Base-by-base conservation (phyloP, 441 rosid genomes). In the Aleurites moluccanus region DNA sequence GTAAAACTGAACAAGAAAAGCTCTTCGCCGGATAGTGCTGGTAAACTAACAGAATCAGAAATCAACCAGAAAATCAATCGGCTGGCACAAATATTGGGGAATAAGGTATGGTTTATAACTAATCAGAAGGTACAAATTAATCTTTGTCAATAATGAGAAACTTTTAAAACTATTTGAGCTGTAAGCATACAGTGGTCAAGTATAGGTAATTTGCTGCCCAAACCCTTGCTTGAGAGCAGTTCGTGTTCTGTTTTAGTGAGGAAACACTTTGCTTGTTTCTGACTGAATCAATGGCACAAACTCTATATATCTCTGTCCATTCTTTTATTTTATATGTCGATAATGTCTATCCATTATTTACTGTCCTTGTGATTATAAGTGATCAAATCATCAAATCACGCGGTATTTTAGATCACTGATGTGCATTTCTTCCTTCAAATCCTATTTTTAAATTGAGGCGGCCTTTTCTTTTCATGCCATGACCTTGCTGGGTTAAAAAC, bases 1-100 rank as follows among this genome's bases (percentile, higher is more conserved):
- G 77, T 91, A 59, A 85, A 81, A 28, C 70, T 79, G 60, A 82
- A 72, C 75, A 81, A 78, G 86, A 91, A 73, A 79, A 80, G 74
- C 65, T 81, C 85, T 73, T 88, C 95, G 20, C 91, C 97, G 0
- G 80, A 73, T 14, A 78, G 76, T 30, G 40, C 25, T 18, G 80
- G 79, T 44, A 89, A 91, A 76, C 69, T 81, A 83, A 83, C 91
- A 13, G 96, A 93, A 84, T 87, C 90, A 63, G 89, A 87, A 44
- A 89, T 96, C 47, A 88, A 88, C 81, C 90, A 85, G 77, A 87
- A 84, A 75, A 91, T 96, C 81, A 83, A 76, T 75, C 82, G 97
- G 35, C 74, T 96, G 47, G 81, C 95, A 0, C 84, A 71, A 61
- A 50, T 88, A 59, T 70, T 88, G 64, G 82, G 83, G 60, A 90